Percentiles rank a stretch among this genome's conserved stretches.
These are phyloP conservation scores for Microcyclosporella mali DNA, from an alignment of 2,329 filamentous ascomycete species.

Conservation along the genomic window DNA sequence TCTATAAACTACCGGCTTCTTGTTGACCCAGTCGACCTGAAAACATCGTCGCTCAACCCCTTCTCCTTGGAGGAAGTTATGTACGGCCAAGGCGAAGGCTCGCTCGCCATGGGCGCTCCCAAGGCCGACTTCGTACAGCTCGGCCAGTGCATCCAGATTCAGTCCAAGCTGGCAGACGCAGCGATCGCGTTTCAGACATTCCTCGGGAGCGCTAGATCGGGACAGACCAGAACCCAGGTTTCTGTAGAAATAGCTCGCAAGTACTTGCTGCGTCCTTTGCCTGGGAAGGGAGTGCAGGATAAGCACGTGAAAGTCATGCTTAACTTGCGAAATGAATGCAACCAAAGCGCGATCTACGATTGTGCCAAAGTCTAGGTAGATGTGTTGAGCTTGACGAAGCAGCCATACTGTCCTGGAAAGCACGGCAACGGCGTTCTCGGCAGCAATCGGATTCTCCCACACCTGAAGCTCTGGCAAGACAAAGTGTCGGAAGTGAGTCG, in stretches of 20 bases:
- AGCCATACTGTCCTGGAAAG: constrained; percentile 34
- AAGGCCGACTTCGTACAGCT: constrained; percentile 58
- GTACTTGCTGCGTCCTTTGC: constrained; percentile 22
- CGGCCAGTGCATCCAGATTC: constrained; percentile 17
- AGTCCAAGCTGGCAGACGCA: constrained; percentile 24
- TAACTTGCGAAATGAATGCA: constrained; percentile 7
- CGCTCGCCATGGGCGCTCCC: constrained; percentile 64
- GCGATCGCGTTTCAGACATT: constrained; percentile 40
- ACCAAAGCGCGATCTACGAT: not conserved
- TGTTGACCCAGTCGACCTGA: constrained; percentile 52
- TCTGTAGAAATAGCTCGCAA: constrained; percentile 22
- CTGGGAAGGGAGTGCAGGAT: constrained; percentile 25
- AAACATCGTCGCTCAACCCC: constrained; percentile 54
- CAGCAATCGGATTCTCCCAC: constrained; percentile 23
- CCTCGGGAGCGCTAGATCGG: constrained; percentile 11
- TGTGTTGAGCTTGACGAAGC: constrained; percentile 32
- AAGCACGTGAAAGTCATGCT: constrained; percentile 21
- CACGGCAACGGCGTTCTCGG: constrained; percentile 26
- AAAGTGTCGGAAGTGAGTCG: constrained; percentile 36
- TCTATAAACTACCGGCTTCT: constrained; percentile 52
- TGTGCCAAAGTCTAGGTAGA: constrained; percentile 24
- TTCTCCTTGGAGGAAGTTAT: constrained; percentile 58
- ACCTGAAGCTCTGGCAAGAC: constrained; percentile 20
- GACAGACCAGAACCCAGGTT: constrained; percentile 19
- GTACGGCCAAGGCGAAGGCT: constrained; percentile 65